Percentiles rank a stretch among this genome's conserved stretches.
Evolutionary conservation across 2,329 filamentous ascomycete genomes (phyloP).

Genomic region (Neurospora crassa): DNA sequence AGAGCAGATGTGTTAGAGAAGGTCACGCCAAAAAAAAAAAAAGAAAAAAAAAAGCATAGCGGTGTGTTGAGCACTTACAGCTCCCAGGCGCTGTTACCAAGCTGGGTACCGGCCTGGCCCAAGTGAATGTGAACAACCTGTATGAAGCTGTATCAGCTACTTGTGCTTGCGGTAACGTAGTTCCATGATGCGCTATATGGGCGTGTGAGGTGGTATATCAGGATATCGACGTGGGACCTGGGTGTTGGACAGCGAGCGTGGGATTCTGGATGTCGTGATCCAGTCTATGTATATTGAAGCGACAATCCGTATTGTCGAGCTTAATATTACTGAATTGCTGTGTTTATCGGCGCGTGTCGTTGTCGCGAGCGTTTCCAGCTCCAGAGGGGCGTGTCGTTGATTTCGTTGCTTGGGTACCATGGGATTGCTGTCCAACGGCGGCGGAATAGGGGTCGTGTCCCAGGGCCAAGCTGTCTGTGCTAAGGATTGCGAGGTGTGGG

Average conservation of each 20-base stretch:
- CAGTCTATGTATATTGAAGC: neutral
- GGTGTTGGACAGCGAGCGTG: neutral
- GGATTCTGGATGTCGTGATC: neutral
- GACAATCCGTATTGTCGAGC: neutral
- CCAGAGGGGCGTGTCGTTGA: neutral
- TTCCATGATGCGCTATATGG: conserved; percentile 1
- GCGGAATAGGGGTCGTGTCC: neutral
- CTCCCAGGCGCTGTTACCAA: conserved; percentile 68
- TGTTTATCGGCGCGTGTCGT: neutral
- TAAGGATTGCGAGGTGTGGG: neutral
- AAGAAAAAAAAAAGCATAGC: conserved; percentile 18
- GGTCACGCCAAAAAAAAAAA: conserved; percentile 16
- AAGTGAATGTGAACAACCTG: conserved; percentile 56
- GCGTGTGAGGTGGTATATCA: neutral
- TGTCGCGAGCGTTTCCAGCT: neutral
- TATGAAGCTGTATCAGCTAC: conserved; percentile 7
- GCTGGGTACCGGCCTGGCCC: conserved; percentile 63
- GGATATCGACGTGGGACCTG: neutral
- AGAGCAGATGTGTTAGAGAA: conserved; percentile 16
- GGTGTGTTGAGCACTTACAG: conserved; percentile 42
- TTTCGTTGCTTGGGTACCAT: neutral
- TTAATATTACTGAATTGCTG: neutral
- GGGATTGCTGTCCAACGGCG: neutral
- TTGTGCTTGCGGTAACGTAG: neutral
- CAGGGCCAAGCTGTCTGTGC: neutral